Evolutionary conservation across 805 yeast species (phyloP), one percentile per base, ranked within the genome.

Genomic region (Wickerhamiella qilinensis): DNA sequence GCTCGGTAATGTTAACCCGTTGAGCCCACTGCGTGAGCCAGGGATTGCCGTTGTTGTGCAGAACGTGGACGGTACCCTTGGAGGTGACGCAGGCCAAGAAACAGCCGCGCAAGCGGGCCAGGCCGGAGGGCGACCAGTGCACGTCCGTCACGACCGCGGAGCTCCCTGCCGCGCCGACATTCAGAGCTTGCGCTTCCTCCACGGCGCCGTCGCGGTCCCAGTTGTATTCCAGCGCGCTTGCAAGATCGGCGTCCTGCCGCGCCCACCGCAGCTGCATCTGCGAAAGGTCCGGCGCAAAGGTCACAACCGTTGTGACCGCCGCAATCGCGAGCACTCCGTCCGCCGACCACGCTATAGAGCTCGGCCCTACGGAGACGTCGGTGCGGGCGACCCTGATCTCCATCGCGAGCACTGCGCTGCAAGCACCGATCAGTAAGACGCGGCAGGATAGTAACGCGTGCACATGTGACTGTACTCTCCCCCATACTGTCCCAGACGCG

Each of bases 301-400:
- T n/a, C 8, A 28, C 33, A 11, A 36, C 31, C 5, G 14, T 18
- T 14, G 3, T 15, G 14, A 19, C 31, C 11, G 31, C 15, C 16
- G 37, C 42, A 8, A 36, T 20, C 11, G 39, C 42, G 11, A 39
- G 19, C 8, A 21, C 30, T n/a, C 39, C 39, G 16, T 36, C 39
- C 8, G 21, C 20, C 5, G 39, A 36, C 42, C 42, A 39, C 15
- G 17, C 20, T 12, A 39, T n/a, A 3, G 29, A 25, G 15, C 35
- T 28, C 30, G 30, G 8, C 3, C 37, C 37, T 4, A 24, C 16
- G 7, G 39, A 22, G 3, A 33, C 33, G 19, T 39, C 42, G 16
- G 36, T 15, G 15, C 42, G 36, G 3, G 42, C n/a, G 11, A 39
- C 34, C 17, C 15, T 21, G 31, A 29, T 18, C 28, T 39, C 42